phyloP scores from a whole-genome alignment of 129 eudicot species.

The Chrysanthemum seticuspe region DNA sequence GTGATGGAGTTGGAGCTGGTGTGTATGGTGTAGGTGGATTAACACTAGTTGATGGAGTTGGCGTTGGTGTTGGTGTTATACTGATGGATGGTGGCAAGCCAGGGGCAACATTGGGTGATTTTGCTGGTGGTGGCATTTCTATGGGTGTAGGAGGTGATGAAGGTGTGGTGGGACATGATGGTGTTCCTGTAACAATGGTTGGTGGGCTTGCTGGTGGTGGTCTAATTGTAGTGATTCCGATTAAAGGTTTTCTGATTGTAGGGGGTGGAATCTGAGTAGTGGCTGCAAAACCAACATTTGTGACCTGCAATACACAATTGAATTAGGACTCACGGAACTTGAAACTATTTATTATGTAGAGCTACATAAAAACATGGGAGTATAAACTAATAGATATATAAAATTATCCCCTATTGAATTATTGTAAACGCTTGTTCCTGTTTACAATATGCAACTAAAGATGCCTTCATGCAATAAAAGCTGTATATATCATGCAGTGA shows the following conservation, averaged over 20 bases:
- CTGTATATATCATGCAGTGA: too few relatives aligned
- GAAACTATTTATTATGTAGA: background rate
- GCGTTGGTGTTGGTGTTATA: background rate
- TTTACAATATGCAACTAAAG: background rate
- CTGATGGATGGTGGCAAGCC: too few relatives aligned
- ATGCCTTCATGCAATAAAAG: too few relatives aligned
- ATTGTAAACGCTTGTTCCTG: too few relatives aligned
- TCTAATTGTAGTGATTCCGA: background rate
- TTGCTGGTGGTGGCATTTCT: too few relatives aligned
- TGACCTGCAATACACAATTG: conserved; percentile 18
- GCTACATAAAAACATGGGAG: background rate
- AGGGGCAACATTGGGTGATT: too few relatives aligned
- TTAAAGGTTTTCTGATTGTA: background rate
- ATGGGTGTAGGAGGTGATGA: background rate
- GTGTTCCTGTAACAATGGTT: background rate
- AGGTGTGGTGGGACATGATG: background rate
- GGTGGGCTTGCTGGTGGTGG: background rate
- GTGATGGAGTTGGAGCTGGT: too few relatives aligned
- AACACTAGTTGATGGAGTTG: background rate
- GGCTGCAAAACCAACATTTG: conserved; percentile 7
- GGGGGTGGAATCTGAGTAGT: conserved; percentile 9
- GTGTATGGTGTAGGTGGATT: too few relatives aligned
- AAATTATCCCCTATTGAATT: background rate
- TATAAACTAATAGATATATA: background rate
- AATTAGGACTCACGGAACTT: background rate